A percentile compares a stretch with the other conserved stretches of the same genome.
Conservation (phyloP, 495 filamentous ascomycete genomes). For the Penicillium tannophilum region DNA sequence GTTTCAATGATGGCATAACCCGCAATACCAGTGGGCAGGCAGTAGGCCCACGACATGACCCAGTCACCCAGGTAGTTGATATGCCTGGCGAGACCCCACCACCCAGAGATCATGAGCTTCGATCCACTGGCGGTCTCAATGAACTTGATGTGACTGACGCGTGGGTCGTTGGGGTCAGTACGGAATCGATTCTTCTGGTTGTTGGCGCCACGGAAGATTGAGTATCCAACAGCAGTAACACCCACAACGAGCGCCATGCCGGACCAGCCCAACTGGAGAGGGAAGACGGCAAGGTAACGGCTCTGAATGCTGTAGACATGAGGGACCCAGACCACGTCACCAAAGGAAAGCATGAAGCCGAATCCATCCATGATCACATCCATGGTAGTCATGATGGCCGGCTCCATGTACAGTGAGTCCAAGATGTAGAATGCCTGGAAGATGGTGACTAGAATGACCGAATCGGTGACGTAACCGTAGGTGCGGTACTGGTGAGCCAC, state of each 20-base stretch:
- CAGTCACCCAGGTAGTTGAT: slow-evolving; percentile 99
- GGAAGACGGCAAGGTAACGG: slow-evolving; percentile 85
- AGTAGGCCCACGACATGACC: slow-evolving; percentile 91
- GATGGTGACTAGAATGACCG: slow-evolving; percentile 76
- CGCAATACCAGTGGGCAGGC: slow-evolving; percentile 83
- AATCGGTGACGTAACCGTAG: slow-evolving; percentile 82
- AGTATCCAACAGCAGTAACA: slow-evolving; percentile 71
- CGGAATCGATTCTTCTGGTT: slow-evolving; percentile 94
- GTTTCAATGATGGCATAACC: slow-evolving; percentile 65
- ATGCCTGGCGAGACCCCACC: slow-evolving; percentile 93
- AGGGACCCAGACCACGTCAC: slow-evolving; percentile 91
- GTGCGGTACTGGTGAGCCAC: slow-evolving; percentile 84
- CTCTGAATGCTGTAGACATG: slow-evolving; percentile 86
- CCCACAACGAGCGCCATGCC: slow-evolving; percentile 64
- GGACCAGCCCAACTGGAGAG: slow-evolving; percentile 67
- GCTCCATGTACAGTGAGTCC: slow-evolving; percentile 87
- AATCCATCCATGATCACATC: slow-evolving; percentile 96
- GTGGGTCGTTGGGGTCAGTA: slow-evolving; percentile 81
- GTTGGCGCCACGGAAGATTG: slow-evolving; percentile 90
- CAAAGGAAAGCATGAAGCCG: slow-evolving; percentile 95
- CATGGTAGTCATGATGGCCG: slow-evolving; percentile 91
- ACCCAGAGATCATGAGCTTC: slow-evolving; percentile 80
- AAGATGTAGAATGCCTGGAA: slow-evolving; percentile 85
- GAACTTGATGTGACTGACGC: slow-evolving; percentile 77
- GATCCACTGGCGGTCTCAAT: slow-evolving; percentile 84